phyloP scores from a whole-genome alignment of 225 moss, liverwort and hornwort genomes.

The Marchantia polymorpha region DNA sequence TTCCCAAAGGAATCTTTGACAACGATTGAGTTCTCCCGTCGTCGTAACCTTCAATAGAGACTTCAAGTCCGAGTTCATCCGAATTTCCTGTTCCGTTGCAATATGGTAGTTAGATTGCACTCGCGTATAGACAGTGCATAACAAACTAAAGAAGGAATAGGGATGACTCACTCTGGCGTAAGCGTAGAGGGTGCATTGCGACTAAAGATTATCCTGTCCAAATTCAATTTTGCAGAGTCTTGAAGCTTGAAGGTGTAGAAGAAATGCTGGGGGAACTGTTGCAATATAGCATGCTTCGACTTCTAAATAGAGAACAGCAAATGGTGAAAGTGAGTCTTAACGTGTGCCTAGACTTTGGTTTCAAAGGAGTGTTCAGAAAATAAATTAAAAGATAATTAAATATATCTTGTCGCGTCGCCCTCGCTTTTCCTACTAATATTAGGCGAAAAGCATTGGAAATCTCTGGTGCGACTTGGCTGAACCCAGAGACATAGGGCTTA shows the following conservation, averaged over 20 bases:
- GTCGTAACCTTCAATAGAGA: not conserved
- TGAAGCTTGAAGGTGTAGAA: slow-evolving; percentile 52
- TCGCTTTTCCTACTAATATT: not conserved
- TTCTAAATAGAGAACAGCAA: slow-evolving; percentile 38
- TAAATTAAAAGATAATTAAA: not conserved
- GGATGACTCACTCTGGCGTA: not conserved
- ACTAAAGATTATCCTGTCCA: slow-evolving; percentile 42
- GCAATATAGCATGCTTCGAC: slow-evolving; percentile 37
- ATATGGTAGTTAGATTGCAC: not conserved
- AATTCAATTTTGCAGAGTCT: slow-evolving; percentile 48
- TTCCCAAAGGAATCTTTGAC: not conserved
- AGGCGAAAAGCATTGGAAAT: not conserved
- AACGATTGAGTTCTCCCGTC: not conserved
- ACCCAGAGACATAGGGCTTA: not conserved
- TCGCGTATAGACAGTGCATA: not conserved
- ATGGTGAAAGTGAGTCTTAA: slow-evolving; percentile 37
- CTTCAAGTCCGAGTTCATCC: too few relatives aligned
- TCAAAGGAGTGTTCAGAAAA: not conserved
- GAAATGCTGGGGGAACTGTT: slow-evolving; percentile 46
- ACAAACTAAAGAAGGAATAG: not conserved
- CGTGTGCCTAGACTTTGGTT: slow-evolving; percentile 20
- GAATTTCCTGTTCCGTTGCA: too few relatives aligned
- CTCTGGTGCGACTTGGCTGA: not conserved
- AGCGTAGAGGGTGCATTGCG: slow-evolving; percentile 7
- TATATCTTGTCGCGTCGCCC: not conserved